Base-by-base conservation (phyloP, 2,329 filamentous ascomycete species). In the Phialophora macrospora region DNA sequence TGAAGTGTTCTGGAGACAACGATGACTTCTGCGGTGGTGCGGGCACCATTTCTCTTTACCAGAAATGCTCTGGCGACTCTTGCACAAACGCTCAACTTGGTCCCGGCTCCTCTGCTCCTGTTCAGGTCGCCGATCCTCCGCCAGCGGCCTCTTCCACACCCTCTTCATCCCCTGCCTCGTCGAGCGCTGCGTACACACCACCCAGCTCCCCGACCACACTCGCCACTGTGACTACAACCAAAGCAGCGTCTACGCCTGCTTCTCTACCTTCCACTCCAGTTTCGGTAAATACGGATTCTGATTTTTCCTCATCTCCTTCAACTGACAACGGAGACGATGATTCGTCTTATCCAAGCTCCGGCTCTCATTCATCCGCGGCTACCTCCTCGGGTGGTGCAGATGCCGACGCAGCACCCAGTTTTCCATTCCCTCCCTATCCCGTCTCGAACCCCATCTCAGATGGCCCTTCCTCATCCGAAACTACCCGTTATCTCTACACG, bases 11-110 rank as follows among this genome's bases (percentile, higher is more conserved):
- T 32, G 73, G 73, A 30, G 69, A 75, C 55, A 55, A 66, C 12
- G 68, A 61, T 28, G 60, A 73, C 60, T 72, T 70, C 64, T 75
- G 73, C 48, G 73, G 73, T 52, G 73, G 71, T 51, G 34, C 65
- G 34, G 66, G 61, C 6, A 57, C 57, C 26, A 62, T 74, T 51
- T 71, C 70, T 22, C 64, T 74, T n/a, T 74, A 74, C 54, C 68
- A 71, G 48, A 75, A 72, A 54, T 74, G 73, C 58, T 66, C 67
- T 2, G 70, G 71, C 26, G 56, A 62, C 51, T 57, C 67, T 11
- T 70, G 67, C 60, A 60, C 62, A 30, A 72, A 72, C 63, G 64
- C 64, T 51, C 60, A 64, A 38, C 48, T 63, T 51, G 62, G 66
- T 28, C 41, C 44, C 38, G 52, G 59, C 22, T 46, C 41, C 49